Evolutionary conservation across 352 stramenopile species (phyloP).

Genomic region (Globisporangium nunn): DNA sequence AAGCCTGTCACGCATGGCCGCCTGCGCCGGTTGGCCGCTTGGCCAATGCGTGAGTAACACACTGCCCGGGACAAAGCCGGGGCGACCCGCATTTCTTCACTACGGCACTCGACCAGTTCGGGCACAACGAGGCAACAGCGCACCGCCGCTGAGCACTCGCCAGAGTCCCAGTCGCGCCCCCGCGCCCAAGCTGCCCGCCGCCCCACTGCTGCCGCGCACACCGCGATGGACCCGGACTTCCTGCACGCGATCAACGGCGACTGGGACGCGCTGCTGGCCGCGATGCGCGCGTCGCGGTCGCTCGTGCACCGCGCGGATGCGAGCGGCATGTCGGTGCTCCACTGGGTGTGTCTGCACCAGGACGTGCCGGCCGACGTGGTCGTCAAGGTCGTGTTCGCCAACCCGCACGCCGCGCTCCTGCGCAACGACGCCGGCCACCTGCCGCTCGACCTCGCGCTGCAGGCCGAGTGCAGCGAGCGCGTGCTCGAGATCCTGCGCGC

Average conservation of each 20-base stretch:
- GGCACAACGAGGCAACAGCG: not conserved
- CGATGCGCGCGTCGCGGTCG: constrained; percentile 53
- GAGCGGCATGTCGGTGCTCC: constrained; percentile 71
- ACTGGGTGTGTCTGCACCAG: constrained; percentile 80
- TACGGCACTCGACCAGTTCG: not conserved
- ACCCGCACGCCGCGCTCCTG: constrained; percentile 62
- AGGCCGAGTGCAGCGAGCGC: constrained; percentile 67
- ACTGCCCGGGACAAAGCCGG: too few species aligned
- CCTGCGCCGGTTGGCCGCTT: too few species aligned
- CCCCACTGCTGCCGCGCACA: not conserved
- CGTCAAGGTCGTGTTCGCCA: constrained; percentile 75
- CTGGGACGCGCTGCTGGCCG: constrained; percentile 60
- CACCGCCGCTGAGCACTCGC: not conserved
- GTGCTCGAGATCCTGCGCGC: constrained; percentile 66
- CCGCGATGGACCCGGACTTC: constrained; percentile 64
- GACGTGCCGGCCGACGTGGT: constrained; percentile 63
- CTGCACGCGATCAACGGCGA: constrained; percentile 75
- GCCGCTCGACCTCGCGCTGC: constrained; percentile 64
- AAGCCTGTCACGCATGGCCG: too few species aligned
- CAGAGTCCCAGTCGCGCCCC: not conserved
- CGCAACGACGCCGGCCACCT: constrained; percentile 71
- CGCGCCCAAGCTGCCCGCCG: not conserved
- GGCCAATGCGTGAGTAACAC: too few species aligned
- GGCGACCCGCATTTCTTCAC: not conserved
- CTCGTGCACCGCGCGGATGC: constrained; percentile 52